Evolutionary conservation across 2,329 filamentous ascomycete species (phyloP).

Genomic region (Aureobasidium sp.): DNA sequence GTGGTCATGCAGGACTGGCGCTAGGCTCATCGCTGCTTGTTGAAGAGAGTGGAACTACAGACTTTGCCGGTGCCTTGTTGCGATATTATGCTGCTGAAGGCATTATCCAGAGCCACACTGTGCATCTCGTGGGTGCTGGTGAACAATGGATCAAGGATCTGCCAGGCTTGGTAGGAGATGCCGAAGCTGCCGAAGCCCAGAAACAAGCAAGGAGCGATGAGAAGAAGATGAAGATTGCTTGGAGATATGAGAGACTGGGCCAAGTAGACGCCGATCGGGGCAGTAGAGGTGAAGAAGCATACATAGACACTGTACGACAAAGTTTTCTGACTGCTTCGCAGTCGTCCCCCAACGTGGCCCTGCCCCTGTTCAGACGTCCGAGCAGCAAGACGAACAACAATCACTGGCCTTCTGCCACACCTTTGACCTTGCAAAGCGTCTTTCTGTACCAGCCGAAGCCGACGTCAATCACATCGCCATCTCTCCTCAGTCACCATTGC

Average conservation of each 20-base stretch:
- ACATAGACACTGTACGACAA: constrained; percentile 4
- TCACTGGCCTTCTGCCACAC: constrained; percentile 41
- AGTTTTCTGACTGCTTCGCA: constrained; percentile 15
- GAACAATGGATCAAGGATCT: constrained; percentile 78
- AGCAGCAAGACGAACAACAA: constrained; percentile 20
- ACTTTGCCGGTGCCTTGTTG: constrained; percentile 78
- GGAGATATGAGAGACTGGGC: constrained; percentile 85
- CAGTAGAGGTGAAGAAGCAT: constrained; percentile 52
- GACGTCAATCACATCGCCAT: constrained; percentile 47
- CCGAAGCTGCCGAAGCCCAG: constrained; percentile 33
- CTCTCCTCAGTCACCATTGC: constrained; percentile 58
- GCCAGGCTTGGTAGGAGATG: constrained; percentile 59
- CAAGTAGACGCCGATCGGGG: constrained; percentile 49
- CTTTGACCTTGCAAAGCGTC: constrained; percentile 47
- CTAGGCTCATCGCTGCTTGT: constrained; percentile 75
- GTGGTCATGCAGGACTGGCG: constrained; percentile 77
- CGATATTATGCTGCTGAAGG: constrained; percentile 92
- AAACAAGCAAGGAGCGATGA: constrained; percentile 36
- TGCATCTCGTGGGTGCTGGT: constrained; percentile 76
- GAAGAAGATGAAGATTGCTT: constrained; percentile 97
- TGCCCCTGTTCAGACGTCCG: not conserved
- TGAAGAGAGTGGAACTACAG: constrained; percentile 86
- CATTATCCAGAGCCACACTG: constrained; percentile 78
- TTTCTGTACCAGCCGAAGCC: constrained; percentile 35
- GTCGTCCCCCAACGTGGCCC: constrained; percentile 14